phyloP scores from a whole-genome alignment of 352 stramenopile species.

The Phytophthora fragariaefolia region DNA sequence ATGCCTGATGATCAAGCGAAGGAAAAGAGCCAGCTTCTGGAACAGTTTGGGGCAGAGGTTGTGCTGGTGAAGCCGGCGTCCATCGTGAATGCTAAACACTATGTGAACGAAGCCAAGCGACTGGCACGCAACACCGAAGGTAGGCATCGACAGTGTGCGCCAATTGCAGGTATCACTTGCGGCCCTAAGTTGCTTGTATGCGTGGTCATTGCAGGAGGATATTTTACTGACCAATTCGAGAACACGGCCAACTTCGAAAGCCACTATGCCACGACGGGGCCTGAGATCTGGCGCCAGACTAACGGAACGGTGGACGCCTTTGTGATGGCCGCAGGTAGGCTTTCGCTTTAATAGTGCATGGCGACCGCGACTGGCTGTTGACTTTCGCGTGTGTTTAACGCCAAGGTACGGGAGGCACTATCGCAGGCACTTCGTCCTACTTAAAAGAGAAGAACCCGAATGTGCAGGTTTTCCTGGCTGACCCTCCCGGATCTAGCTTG shows the following conservation, averaged over 20 bases:
- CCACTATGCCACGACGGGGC: constrained; percentile 95
- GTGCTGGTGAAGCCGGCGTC: constrained; percentile 90
- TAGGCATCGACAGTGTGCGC: constrained; percentile 23
- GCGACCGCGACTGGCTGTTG: not conserved
- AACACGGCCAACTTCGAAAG: constrained; percentile 96
- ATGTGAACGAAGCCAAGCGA: constrained; percentile 96
- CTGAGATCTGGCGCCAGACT: constrained; percentile 96
- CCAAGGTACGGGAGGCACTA: constrained; percentile 96
- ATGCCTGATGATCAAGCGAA: constrained; percentile 98
- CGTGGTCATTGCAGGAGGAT: constrained; percentile 60
- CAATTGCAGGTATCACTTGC: not conserved
- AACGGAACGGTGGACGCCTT: constrained; percentile 95
- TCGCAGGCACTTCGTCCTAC: constrained; percentile 95
- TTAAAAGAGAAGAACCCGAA: constrained; percentile 91
- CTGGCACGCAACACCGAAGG: constrained; percentile 83
- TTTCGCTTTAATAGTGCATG: not conserved
- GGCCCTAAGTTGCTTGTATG: not conserved
- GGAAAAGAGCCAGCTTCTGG: constrained; percentile 89
- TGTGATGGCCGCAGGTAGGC: constrained; percentile 95
- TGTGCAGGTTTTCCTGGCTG: constrained; percentile 94
- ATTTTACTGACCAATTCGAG: constrained; percentile 99
- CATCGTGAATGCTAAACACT: constrained; percentile 98
- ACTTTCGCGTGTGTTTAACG: constrained; percentile 3
- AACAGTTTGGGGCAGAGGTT: constrained; percentile 88
- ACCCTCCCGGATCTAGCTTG: constrained; percentile 96